These are phyloP conservation scores for Lactarius sp. DNA, from an alignment of 768 basidiomycete species.

Conservation along the genomic window DNA sequence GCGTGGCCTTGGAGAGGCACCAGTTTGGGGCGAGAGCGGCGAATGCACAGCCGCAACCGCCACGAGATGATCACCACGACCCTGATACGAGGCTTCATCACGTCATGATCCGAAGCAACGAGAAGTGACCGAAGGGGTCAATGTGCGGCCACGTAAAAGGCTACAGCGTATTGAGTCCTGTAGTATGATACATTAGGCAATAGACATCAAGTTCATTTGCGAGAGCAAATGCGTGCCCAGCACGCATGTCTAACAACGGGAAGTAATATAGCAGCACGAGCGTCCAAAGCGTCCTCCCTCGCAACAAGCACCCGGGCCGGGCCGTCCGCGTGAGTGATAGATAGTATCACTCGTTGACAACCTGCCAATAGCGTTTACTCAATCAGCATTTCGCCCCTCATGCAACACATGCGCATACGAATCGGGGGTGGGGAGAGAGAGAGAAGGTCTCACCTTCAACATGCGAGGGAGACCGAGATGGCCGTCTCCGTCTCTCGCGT, in stretches of 20 bases:
- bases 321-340: neutral
- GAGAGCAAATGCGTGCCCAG: neutral
- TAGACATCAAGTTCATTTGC: neutral
- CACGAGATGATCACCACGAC: neutral
- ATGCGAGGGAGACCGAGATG: neutral
- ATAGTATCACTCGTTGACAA: conserved; percentile 18
- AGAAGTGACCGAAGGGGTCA: neutral
- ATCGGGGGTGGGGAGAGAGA: too few relatives aligned
- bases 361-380: conserved; percentile 1
- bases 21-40: neutral
- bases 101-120: neutral
- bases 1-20: neutral
- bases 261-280: too few relatives aligned
- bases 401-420: too few relatives aligned
- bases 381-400: neutral
- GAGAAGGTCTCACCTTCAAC: conserved; percentile 20
- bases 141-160: too few relatives aligned
- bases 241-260: neutral
- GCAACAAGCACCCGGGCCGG: neutral
- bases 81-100: neutral
- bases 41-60: too few relatives aligned
- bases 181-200: neutral
- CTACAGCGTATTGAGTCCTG: neutral
- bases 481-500: neutral
- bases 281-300: neutral